Evolutionary conservation across 2,329 filamentous ascomycete genomes (phyloP).

Genomic region (Ceratocystis alfenasii): DNA sequence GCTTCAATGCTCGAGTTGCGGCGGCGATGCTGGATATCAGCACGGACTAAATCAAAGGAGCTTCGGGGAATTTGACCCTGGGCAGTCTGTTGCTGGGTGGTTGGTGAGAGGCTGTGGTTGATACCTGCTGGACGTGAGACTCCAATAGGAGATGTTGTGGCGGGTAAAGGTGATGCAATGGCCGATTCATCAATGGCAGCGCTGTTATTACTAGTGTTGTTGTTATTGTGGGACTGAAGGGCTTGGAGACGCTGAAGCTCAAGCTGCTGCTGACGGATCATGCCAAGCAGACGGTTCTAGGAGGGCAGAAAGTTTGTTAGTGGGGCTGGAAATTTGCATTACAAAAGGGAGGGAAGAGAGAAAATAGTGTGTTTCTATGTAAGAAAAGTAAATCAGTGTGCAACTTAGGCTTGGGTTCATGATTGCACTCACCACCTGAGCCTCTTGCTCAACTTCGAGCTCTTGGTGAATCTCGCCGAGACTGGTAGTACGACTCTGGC

Average conservation of each 20-base stretch:
- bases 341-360: too few relatives aligned
- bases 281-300: conserved; percentile 61
- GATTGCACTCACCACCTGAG: conserved; percentile 51
- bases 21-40: conserved; percentile 43
- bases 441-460: conserved; percentile 67
- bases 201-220: neutral
- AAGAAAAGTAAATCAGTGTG: too few relatives aligned
- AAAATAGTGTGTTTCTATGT: too few relatives aligned
- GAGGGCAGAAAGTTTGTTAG: conserved; percentile 5
- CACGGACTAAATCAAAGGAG: conserved; percentile 48
- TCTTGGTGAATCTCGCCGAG: conserved; percentile 68
- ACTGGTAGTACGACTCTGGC: conserved; percentile 55
- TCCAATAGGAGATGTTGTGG: conserved; percentile 28
- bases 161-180: conserved; percentile 36
- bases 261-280: conserved; percentile 65
- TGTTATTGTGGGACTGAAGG: conserved; percentile 31
- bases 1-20: conserved; percentile 38
- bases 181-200: conserved; percentile 40
- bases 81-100: conserved; percentile 29
- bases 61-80: conserved; percentile 36
- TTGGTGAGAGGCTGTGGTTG: conserved; percentile 40
- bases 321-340: neutral
- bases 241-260: conserved; percentile 52
- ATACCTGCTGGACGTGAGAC: conserved; percentile 23
- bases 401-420: neutral